Base-by-base conservation (phyloP, 345 rosid genomes). In the Orychophragmus violaceus region DNA sequence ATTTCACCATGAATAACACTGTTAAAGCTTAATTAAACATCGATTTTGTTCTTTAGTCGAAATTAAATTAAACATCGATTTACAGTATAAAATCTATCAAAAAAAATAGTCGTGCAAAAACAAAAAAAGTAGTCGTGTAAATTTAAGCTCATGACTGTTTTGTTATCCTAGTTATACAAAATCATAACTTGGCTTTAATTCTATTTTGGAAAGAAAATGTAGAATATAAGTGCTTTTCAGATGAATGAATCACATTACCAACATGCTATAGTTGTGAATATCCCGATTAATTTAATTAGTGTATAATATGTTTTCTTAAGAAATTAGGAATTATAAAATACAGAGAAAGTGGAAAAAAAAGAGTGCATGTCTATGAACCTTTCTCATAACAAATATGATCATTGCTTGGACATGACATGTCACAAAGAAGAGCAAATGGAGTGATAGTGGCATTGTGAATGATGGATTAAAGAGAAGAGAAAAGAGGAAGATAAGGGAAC, bases 371-470 rank as follows among this genome's bases (percentile, higher is more conserved):
- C 57, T 56, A 24, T 28, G 46, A 73, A 52, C 56, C 50, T 73
- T 66, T 59, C 33, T 41, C 25, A 59, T 66, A 39, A 65, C 49
- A 66, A 59, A 58, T 17, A 59, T 73, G 68, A 73, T 65, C 46
- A 73, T 65, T 66, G 55, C 61, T 49, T 58, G 22, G 50, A 49
- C 64, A 71, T 64, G 76, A 72, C 64, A 56, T 72, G 71, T 66
- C 77, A 66, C 71, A 66, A 42, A 73, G 62, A 73, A 23, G 48
- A 30, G 72, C 56, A 59, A 73, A 72, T 51, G 42, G 32, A n/a
- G 39, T 51, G 62, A 32, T 66, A 73, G 72, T 73, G 77, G 77
- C 66, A 65, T 62, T 66, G 62, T 73, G 49, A 73, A 73, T 73
- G 50, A 42, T 73, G 67, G 66, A 65, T 58, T 56, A 64, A 64